Percentiles rank a stretch among this genome's conserved stretches.
Evolutionary conservation across 1,284 basidiomycete species (phyloP).

Genomic region (Tilletia indica): DNA sequence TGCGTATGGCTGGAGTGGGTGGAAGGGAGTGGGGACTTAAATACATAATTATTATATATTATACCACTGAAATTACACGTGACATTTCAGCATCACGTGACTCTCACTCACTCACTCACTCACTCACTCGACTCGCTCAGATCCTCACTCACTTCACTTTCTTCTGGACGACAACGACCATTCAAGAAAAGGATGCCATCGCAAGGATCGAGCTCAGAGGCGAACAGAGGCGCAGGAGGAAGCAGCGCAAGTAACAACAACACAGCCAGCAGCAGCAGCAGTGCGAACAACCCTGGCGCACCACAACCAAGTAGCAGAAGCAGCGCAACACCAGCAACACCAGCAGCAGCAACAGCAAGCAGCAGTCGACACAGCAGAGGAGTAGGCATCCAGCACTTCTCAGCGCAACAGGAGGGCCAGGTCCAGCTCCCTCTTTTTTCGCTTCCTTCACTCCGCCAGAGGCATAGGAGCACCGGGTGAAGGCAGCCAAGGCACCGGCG

Average conservation of each 20-base stretch:
- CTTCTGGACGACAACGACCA: too few relatives aligned
- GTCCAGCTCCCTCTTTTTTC: background rate
- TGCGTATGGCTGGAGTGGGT: too few relatives aligned
- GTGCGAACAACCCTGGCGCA: background rate
- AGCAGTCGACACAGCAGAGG: background rate
- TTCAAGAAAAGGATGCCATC: background rate
- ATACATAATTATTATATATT: too few relatives aligned
- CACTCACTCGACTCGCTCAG: background rate
- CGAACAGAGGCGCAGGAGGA: background rate
- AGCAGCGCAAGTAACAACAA: background rate
- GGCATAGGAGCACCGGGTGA: too few relatives aligned
- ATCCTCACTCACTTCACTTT: background rate
- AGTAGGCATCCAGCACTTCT: background rate
- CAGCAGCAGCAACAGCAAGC: slow-evolving; percentile 11
- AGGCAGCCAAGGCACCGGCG: background rate
- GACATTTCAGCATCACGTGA: too few relatives aligned
- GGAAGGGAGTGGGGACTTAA: too few relatives aligned
- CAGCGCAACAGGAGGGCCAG: background rate
- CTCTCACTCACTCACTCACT: too few relatives aligned
- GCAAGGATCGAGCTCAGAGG: background rate
- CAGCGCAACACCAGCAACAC: too few relatives aligned
- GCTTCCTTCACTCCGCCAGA: too few relatives aligned
- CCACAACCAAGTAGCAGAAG: too few relatives aligned
- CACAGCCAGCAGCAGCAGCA: background rate
- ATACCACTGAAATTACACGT: too few relatives aligned